Evolutionary conservation across 2,329 filamentous ascomycete species (phyloP), one percentile per base, ranked within the genome.

Genomic region (Fusarium austroafricanum): DNA sequence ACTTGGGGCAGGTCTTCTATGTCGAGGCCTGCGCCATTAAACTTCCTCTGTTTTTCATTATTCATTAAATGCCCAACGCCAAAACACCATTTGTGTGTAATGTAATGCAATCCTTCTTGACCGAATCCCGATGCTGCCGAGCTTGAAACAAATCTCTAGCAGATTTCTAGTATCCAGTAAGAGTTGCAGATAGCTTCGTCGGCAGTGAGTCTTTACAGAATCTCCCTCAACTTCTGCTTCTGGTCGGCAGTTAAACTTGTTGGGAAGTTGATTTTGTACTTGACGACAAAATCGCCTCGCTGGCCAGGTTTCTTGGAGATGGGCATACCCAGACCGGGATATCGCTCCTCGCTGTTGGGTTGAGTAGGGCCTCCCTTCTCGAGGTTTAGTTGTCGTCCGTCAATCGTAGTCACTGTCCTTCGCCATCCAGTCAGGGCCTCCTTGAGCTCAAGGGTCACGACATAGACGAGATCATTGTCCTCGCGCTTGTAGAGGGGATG

Each of bases 341-440:
- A 99, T 31, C 85, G 84, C 70, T 97, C 94, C 72, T 89, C 89
- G 77, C 89, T 92, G 14, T 91, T 93, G 0, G 95, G 94, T 59
- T 92, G 90, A 9, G 95, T 98, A 2, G 95, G 95, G 0, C 94
- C 95, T 7, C 85, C 82, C 78, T 94, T 94, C 43, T 92, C 88
- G 38, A 98, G 87, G 51, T 84, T 88, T 71, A 99, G 83, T 74
- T 94, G 91, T 76, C 92, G 94, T 72, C 92, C 92, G 75, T 99
- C 96, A 72, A 99, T 98, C 11, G 95, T 99, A 31, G 90, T 89
- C 21, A 99, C 89, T n/a, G 92, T 96, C 54, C 92, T 89, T 73
- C 88, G 91, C 96, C 96, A 99, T 60, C 96, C 96, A 0, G 94
- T 97, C 43, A 99, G 82, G 3, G 96, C 93, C 80, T 99, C 96